Evolutionary conservation across 768 basidiomycete genomes (phyloP).

Genomic region (Boletus speciosus): DNA sequence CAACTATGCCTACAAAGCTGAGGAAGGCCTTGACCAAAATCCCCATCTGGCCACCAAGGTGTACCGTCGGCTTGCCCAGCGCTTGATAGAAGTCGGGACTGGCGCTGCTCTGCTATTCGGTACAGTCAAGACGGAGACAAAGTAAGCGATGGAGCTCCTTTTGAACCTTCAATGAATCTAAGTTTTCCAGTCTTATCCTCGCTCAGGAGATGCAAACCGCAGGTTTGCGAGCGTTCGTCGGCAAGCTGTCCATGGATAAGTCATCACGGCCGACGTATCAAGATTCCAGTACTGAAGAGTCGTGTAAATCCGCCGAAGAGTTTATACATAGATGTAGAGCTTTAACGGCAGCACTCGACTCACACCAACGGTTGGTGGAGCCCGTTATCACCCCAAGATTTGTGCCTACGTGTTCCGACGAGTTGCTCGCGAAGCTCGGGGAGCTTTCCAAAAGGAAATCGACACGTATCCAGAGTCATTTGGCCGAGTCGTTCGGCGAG

Average conservation of each 20-base stretch:
- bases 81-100: conserved; percentile 73
- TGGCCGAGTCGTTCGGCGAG: conserved; percentile 77
- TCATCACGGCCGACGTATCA: conserved; percentile 68
- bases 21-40: conserved; percentile 67
- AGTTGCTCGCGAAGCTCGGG: conserved; percentile 61
- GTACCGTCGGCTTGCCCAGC: conserved; percentile 60
- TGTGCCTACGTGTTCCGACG: conserved; percentile 81
- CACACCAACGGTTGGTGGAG: conserved; percentile 54
- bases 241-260: conserved; percentile 88
- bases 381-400: conserved; percentile 90
- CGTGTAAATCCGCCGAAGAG: conserved; percentile 48
- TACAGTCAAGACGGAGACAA: conserved; percentile 77
- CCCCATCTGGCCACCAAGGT: conserved; percentile 58
- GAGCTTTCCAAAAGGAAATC: conserved; percentile 43
- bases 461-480: conserved; percentile 73
- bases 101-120: conserved; percentile 78
- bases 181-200: conserved; percentile 59
- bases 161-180: background rate
- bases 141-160: conserved; percentile 45
- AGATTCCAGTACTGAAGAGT: conserved; percentile 50
- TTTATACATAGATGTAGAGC: conserved; percentile 55
- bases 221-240: conserved; percentile 80
- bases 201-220: conserved; percentile 68
- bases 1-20: conserved; percentile 78
- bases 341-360: conserved; percentile 38